Evolutionary conservation across 225 moss, liverwort and hornwort genomes (phyloP), one percentile per base, ranked within the genome.

Genomic region (Polytrichum formosum): DNA sequence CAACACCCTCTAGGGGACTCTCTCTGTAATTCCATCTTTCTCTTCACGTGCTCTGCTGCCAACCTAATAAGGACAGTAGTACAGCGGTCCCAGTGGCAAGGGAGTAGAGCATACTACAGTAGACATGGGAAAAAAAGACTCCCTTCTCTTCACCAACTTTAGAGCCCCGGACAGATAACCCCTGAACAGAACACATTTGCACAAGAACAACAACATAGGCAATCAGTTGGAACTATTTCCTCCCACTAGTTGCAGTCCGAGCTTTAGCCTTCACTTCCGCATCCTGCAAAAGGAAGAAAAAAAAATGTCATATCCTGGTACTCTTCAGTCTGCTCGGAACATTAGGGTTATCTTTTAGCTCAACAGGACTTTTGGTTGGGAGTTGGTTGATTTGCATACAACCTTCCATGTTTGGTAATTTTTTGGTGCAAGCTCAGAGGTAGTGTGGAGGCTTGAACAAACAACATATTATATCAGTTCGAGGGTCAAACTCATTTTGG

Each of bases 231-330:
- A 46, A 46, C 46, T 46, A 93, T 83, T 93, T 96, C 66, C 91
- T 85, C 31, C 91, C 93, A 74, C 81, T 81, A 29, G 93, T 79
- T 21, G 88, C 68, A 65, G 87, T 90, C 68, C 93, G 87, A 23
- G 90, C 84, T 83, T 96, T 93, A 37, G 91, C 90, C 89, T 96
- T 93, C 0, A 93, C 90, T 85, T 96, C 93, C 18, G 90, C 81
- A 67, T 91, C 91, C 93, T 91, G 89, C 31, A 81, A 10, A 2
- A 2, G 22, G 64, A 62, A n/a, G 26, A 26, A 26, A 26, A 68
- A n/a, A 53, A 28, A 56, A 74, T 64, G 18, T 74, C 13, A 72
- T 18, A 25, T 27, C 7, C 30, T 20, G 20, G 58, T 23, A 58
- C 58, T 20, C 6, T 58, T 20, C 58, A 58, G 20, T 7, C 20